Conservation (phyloP, 148 eudicot genomes). For the Beta vulgaris region DNA sequence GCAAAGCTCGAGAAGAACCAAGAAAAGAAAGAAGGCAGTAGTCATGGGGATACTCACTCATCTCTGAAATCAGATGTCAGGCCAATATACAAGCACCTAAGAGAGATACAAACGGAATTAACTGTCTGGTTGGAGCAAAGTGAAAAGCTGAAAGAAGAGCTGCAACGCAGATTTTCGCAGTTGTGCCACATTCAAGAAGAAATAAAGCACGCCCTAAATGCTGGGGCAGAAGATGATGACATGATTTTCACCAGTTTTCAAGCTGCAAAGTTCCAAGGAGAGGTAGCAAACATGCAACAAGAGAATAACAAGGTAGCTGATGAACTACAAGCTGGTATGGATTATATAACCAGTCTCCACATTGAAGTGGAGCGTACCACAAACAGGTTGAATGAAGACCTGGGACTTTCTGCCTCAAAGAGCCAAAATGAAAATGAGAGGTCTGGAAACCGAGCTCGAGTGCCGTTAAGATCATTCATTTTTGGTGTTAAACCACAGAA, state of each 20-base stretch:
- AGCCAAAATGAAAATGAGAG: slow-evolving; percentile 36
- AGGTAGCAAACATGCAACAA: slow-evolving; percentile 87
- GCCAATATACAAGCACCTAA: slow-evolving; percentile 69
- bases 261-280: slow-evolving; percentile 92
- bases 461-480: slow-evolving; percentile 72
- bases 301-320: slow-evolving; percentile 81
- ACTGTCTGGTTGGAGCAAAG: slow-evolving; percentile 71
- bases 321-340: slow-evolving; percentile 71
- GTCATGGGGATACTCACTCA: slow-evolving; percentile 25
- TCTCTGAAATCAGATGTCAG: slow-evolving; percentile 50
- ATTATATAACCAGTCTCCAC: slow-evolving; percentile 56
- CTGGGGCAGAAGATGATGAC: slow-evolving; percentile 61
- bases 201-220: slow-evolving; percentile 55
- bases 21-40: slow-evolving; percentile 44
- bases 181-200: slow-evolving; percentile 64
- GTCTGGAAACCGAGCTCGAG: slow-evolving; percentile 29
- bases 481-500: slow-evolving; percentile 71
- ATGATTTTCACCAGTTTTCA: slow-evolving; percentile 74
- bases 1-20: slow-evolving; percentile 41
- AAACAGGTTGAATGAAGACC: slow-evolving; percentile 48
- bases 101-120: slow-evolving; percentile 68
- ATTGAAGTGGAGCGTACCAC: slow-evolving; percentile 58
- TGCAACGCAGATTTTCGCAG: slow-evolving; percentile 51
- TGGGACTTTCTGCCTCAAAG: slow-evolving; percentile 38
- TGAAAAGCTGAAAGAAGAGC: slow-evolving; percentile 58